Conservation (phyloP, 371 early-diverging fungal genomes). For the Coemansia linderi region DNA sequence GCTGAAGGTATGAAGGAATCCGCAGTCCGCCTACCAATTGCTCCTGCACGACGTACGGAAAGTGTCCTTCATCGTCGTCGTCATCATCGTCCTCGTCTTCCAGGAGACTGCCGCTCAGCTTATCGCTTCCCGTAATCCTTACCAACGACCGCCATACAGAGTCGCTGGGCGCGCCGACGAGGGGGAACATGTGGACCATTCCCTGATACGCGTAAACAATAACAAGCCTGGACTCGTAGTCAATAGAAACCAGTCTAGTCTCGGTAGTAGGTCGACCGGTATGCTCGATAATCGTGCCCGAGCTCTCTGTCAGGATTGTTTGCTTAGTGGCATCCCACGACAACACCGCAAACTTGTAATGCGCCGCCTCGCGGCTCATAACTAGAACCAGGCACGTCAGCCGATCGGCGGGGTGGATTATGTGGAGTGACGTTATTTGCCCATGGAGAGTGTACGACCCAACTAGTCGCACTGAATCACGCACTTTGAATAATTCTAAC, state of each 20-base stretch:
- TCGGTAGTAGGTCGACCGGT: slow-evolving; percentile 58
- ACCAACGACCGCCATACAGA: slow-evolving; percentile 20
- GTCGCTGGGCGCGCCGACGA: slow-evolving; percentile 36
- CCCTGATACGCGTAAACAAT: slow-evolving; percentile 64
- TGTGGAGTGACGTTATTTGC: slow-evolving; percentile 63
- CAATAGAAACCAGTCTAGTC: slow-evolving; percentile 57
- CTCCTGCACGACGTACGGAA: slow-evolving; percentile 33
- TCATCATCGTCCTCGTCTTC: background rate
- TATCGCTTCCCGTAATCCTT: background rate
- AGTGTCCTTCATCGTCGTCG: slow-evolving; percentile 8
- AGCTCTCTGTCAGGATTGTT: slow-evolving; percentile 63
- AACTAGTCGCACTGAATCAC: slow-evolving; percentile 64
- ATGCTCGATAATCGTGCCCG: slow-evolving; percentile 65
- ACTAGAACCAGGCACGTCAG: slow-evolving; percentile 66
- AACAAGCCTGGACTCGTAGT: slow-evolving; percentile 58
- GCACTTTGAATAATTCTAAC: slow-evolving; percentile 66
- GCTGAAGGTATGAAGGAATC: slow-evolving; percentile 18
- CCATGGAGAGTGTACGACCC: slow-evolving; percentile 74
- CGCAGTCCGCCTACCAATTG: slow-evolving; percentile 14
- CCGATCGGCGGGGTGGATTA: slow-evolving; percentile 39
- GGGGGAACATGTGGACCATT: slow-evolving; percentile 58
- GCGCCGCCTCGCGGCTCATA: slow-evolving; percentile 50
- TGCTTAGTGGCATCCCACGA: slow-evolving; percentile 59
- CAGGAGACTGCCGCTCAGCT: background rate
- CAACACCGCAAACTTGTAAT: slow-evolving; percentile 63